phyloP scores from a whole-genome alignment of 2,329 filamentous ascomycete species.

The Xylaria sp. region DNA sequence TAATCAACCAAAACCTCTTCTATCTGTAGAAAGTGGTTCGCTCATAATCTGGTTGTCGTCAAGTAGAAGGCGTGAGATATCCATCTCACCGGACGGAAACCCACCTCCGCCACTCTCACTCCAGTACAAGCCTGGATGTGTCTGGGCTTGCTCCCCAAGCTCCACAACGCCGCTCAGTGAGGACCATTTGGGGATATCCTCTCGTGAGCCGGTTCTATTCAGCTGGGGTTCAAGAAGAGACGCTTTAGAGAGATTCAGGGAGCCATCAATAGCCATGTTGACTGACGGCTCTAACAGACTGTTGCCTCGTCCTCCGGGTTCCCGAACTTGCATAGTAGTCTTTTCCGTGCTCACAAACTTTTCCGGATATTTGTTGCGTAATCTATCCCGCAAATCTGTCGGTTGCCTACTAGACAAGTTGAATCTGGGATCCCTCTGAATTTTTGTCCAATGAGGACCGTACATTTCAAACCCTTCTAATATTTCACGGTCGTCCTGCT shows the following conservation, averaged over 20 bases:
- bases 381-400: constrained; percentile 71
- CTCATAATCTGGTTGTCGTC: constrained; percentile 58
- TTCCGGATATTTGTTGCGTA: constrained; percentile 72
- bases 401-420: constrained; percentile 69
- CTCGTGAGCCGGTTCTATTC: constrained; percentile 56
- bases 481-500: constrained; percentile 72
- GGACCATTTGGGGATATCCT: constrained; percentile 61
- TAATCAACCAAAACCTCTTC: constrained; percentile 47
- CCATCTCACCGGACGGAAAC: constrained; percentile 65
- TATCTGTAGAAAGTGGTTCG: constrained; percentile 44
- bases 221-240: constrained; percentile 55
- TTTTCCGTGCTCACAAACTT: constrained; percentile 69
- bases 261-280: constrained; percentile 61
- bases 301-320: constrained; percentile 54
- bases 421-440: constrained; percentile 69
- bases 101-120: constrained; percentile 55
- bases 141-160: constrained; percentile 51
- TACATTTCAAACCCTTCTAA: constrained; percentile 69
- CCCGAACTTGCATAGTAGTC: constrained; percentile 60
- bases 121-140: constrained; percentile 58
- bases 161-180: constrained; percentile 49
- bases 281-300: constrained; percentile 64
- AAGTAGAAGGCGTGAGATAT: constrained; percentile 69
- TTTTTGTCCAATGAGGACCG: constrained; percentile 73
- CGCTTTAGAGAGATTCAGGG: constrained; percentile 55